phyloP scores from a whole-genome alignment of 208 protist genomes.

The Wallacemonas sp. region DNA sequence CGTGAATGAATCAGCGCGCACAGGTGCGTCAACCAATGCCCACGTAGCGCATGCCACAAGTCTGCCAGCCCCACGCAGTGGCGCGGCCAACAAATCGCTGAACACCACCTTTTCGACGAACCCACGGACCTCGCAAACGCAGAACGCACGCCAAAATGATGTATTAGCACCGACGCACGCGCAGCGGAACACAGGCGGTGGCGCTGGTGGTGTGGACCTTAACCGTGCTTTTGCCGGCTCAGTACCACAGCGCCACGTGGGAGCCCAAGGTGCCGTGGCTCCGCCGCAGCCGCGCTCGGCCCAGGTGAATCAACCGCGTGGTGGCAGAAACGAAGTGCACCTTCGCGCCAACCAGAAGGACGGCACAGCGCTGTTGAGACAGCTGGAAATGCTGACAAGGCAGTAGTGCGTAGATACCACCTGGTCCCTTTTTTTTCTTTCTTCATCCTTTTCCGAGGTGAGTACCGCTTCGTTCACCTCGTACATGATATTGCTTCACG shows the following conservation, averaged over 20 bases:
- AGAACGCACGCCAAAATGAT: background rate
- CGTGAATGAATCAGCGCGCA: background rate
- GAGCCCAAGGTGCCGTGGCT: background rate
- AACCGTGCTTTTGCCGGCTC: background rate
- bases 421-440: background rate
- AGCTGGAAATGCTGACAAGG: conserved; percentile 11
- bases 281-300: background rate
- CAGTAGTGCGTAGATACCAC: too few species aligned
- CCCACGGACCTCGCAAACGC: background rate
- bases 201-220: background rate
- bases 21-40: background rate
- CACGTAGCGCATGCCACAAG: background rate
- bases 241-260: background rate
- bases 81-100: conserved; percentile 1
- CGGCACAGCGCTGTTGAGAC: conserved; percentile 3
- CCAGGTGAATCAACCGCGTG: background rate
- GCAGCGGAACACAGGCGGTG: too few species aligned
- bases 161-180: background rate
- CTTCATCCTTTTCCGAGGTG: background rate
- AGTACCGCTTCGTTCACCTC: too few species aligned
- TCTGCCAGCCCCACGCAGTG: background rate
- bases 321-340: background rate
- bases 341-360: background rate
- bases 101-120: conserved; percentile 5
- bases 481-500: too few species aligned